Conservation (phyloP, 148 eudicot genomes). For the Polygonum aviculare region DNA sequence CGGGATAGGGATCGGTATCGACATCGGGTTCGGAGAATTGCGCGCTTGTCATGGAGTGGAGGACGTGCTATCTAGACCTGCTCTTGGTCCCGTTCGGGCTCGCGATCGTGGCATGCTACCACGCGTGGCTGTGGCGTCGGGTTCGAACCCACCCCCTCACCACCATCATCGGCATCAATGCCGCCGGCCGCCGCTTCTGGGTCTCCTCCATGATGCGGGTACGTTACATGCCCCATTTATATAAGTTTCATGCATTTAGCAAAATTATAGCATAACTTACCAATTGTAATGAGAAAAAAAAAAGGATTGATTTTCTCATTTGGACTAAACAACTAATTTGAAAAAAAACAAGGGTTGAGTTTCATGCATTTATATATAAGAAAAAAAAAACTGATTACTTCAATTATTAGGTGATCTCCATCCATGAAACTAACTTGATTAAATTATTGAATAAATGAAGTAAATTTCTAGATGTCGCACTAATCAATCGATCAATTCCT, state of each 20-base stretch:
- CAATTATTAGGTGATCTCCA: no score
- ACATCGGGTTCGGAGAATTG: background rate
- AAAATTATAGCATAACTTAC: background rate
- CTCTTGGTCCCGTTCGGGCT: slow-evolving; percentile 64
- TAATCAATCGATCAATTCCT: no score
- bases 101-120: slow-evolving; percentile 35
- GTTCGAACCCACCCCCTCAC: slow-evolving; percentile 52
- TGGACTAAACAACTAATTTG: no score
- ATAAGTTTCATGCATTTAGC: background rate
- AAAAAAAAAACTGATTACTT: no score
- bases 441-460: no score
- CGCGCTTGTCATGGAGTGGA: slow-evolving; percentile 44
- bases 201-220: slow-evolving; percentile 83
- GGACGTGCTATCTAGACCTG: slow-evolving; percentile 45
- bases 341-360: no score
- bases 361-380: no score
- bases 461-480: no score
- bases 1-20: no score
- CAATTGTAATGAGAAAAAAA: no score
- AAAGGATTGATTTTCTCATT: background rate
- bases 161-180: slow-evolving; percentile 73
- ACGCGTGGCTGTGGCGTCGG: slow-evolving; percentile 70
- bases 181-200: slow-evolving; percentile 67
- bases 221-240: background rate
- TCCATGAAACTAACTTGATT: no score